Evolutionary conservation across 2,329 filamentous ascomycete species (phyloP), one percentile per base, ranked within the genome.

Genomic region (Talaromyces sp.): DNA sequence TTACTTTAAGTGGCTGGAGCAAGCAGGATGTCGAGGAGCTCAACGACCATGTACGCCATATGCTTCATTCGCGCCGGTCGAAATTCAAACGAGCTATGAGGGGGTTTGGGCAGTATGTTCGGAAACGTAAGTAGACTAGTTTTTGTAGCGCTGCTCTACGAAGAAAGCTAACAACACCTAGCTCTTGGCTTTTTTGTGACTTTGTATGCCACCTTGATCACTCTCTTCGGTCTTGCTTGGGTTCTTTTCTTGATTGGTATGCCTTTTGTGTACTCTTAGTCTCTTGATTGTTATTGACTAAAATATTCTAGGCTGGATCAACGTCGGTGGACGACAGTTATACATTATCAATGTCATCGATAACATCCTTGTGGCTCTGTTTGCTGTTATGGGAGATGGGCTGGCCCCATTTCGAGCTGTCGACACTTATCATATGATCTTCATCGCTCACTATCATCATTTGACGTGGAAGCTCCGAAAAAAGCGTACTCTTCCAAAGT

Each of bases 351-450:
- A 90, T 64, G 76, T 90, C 56, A 89, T 91, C 65, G 88, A 91
- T 75, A 87, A 88, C 67, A 81, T 89, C 31, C 80, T 91, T 14
- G 88, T 91, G 6, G 88, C 87, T 10, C 80, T 91, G 6, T 91
- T 91, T 65, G 87, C 85, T 58, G 76, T 91, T 63, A 87, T 90
- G 72, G 88, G 88, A 55, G 88, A 90, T 66, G 88, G 88, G 2
- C 76, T 91, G 34, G 86, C 86, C 0, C 88, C 91, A 0, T 96
- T 94, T 73, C 86, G 91, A 36, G 85, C 84, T 4, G 81, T 94
- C 6, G 91, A 96, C 71, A 95, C 91, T 0, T 96, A 96, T 72
- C 91, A 95, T 74, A 93, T 95, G 90, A 84, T 87, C 50, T 94
- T 86, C 74, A 89, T 96, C 63, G 87, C 88, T 0, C 88, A 88